Evolutionary conservation across 805 yeast genomes (phyloP).

Genomic region (Yamadazyma paraphyllophila): DNA sequence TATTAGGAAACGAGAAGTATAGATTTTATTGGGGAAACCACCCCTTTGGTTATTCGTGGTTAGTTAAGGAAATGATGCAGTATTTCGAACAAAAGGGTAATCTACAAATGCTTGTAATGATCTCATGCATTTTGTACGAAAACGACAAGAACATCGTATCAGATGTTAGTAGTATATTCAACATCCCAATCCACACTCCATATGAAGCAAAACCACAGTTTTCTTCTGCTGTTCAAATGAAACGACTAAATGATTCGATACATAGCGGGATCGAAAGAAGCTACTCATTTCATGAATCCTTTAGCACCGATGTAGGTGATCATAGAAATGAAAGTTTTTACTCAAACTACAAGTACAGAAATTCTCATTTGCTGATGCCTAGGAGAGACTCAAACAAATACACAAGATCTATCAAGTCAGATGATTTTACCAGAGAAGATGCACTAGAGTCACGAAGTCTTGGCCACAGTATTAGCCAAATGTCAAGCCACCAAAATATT

Average conservation of each 20-base stretch:
- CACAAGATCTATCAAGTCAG: conserved; percentile 3
- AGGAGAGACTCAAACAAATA: conserved; percentile 1
- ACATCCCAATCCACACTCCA: conserved; percentile 49
- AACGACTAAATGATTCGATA: conserved; percentile 8
- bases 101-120: conserved; percentile 87
- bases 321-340: background rate
- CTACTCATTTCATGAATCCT: conserved; percentile 7
- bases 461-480: background rate
- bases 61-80: conserved; percentile 56
- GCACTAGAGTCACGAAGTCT: conserved; percentile 19
- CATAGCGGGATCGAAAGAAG: conserved; percentile 3
- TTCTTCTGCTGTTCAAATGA: conserved; percentile 18
- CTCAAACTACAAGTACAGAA: conserved; percentile 1
- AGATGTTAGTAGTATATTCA: conserved; percentile 20
- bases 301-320: conserved; percentile 10
- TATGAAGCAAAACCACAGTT: conserved; percentile 22
- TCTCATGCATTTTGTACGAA: conserved; percentile 68
- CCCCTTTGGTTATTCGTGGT: conserved; percentile 70
- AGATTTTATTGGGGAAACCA: conserved; percentile 75
- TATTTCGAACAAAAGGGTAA: conserved; percentile 66
- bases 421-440: conserved; percentile 11
- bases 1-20: conserved; percentile 14
- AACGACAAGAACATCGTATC: conserved; percentile 24
- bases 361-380: conserved; percentile 8
- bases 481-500: background rate